A percentile compares a stretch with the other conserved stretches of the same genome.
Conservation (phyloP, 352 stramenopile genomes). For the Pythium dissotocum region DNA sequence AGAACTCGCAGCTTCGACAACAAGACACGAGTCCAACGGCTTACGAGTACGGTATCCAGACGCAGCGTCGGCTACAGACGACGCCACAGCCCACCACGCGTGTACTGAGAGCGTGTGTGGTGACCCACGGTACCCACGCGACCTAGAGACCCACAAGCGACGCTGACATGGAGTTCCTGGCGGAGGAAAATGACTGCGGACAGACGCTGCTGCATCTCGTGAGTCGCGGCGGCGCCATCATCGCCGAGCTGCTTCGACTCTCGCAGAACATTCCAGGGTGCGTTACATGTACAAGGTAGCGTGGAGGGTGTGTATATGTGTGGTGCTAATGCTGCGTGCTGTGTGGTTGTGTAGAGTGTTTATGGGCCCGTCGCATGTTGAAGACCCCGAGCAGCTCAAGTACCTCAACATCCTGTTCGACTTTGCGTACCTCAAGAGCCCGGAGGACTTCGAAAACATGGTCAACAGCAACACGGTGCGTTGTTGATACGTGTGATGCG, state of each 20-base stretch:
- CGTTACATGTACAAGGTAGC: not conserved
- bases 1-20: slow-evolving; percentile 10
- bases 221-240: slow-evolving; percentile 89
- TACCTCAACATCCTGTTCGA: slow-evolving; percentile 95
- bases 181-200: slow-evolving; percentile 93
- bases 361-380: slow-evolving; percentile 81
- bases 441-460: slow-evolving; percentile 94
- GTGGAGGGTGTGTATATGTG: not conserved
- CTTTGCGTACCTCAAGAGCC: slow-evolving; percentile 94
- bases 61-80: not conserved
- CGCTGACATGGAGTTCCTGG: slow-evolving; percentile 80
- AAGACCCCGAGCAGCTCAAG: slow-evolving; percentile 89
- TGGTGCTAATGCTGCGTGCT: not conserved
- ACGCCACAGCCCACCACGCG: not conserved
- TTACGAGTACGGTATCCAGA: not conserved
- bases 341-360: slow-evolving; percentile 55
- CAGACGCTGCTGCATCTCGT: slow-evolving; percentile 93
- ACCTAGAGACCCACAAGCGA: not conserved
- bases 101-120: not conserved
- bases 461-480: slow-evolving; percentile 89
- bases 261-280: slow-evolving; percentile 91
- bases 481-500: slow-evolving; percentile 1
- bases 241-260: slow-evolving; percentile 91
- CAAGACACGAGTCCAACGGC: slow-evolving; percentile 11
- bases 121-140: not conserved